These are phyloP conservation scores for Brasenia schreberi DNA, from an alignment of 164 flowering plant genomes.

Conservation along the genomic window DNA sequence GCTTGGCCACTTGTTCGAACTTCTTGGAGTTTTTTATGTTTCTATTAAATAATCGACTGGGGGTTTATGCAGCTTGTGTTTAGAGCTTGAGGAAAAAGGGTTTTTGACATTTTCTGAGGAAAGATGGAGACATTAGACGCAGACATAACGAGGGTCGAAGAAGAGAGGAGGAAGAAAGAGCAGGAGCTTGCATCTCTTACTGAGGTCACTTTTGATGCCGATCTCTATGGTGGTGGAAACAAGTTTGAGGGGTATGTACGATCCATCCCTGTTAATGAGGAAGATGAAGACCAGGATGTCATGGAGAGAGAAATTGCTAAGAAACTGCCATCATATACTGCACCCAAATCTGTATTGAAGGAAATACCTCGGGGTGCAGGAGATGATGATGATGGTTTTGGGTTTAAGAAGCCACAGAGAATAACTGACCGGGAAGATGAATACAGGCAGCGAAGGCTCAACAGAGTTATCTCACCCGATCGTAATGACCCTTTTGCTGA, in stretches of 20 bases:
- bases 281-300: slow-evolving; percentile 40
- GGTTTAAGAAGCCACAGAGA: slow-evolving; percentile 45
- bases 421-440: slow-evolving; percentile 90
- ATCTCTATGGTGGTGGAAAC: slow-evolving; percentile 52
- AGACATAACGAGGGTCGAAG: slow-evolving; percentile 69
- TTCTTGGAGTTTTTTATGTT: no score
- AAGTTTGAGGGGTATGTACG: slow-evolving; percentile 43
- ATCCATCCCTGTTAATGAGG: slow-evolving; percentile 77
- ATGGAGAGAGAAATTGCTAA: slow-evolving; percentile 49
- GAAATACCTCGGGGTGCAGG: slow-evolving; percentile 44
- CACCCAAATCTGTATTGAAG: slow-evolving; percentile 60
- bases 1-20: no score
- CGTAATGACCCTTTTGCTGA: slow-evolving; percentile 88
- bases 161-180: slow-evolving; percentile 75
- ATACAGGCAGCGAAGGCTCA: slow-evolving; percentile 63
- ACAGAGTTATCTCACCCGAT: slow-evolving; percentile 69
- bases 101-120: neutral
- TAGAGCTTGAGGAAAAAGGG: neutral
- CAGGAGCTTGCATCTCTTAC: slow-evolving; percentile 61
- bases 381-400: slow-evolving; percentile 32
- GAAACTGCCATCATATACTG: slow-evolving; percentile 73
- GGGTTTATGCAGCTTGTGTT: neutral
- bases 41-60: no score
- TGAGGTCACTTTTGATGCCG: slow-evolving; percentile 54
- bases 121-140: slow-evolving; percentile 30